phyloP scores from a whole-genome alignment of 2,329 filamentous ascomycete genomes.

The Xylaria arbuscula region DNA sequence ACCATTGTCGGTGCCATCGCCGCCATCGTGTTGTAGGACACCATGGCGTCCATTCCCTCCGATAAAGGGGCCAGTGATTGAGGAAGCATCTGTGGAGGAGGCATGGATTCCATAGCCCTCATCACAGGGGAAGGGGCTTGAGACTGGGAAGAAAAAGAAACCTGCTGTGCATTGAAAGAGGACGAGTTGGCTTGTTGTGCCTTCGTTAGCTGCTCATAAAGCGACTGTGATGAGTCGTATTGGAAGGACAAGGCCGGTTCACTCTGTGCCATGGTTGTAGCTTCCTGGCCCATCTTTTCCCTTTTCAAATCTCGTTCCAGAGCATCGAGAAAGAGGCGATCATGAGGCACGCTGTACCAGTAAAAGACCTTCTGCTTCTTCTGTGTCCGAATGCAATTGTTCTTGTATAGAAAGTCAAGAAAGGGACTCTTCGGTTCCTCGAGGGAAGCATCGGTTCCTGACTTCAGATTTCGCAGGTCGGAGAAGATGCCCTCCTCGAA shows the following conservation, averaged over 20 bases:
- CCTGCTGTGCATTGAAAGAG: slow-evolving; percentile 86
- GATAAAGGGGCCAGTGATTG: slow-evolving; percentile 67
- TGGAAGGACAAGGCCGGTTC: slow-evolving; percentile 98
- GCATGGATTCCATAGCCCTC: slow-evolving; percentile 93
- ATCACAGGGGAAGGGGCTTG: slow-evolving; percentile 90
- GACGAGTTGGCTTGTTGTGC: slow-evolving; percentile 98
- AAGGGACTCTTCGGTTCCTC: slow-evolving; percentile 99
- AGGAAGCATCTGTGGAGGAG: slow-evolving; percentile 83
- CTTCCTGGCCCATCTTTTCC: slow-evolving; percentile 99
- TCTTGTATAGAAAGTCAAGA: slow-evolving; percentile 99
- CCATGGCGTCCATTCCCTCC: slow-evolving; percentile 78
- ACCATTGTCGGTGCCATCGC: slow-evolving; percentile 76
- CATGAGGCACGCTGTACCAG: slow-evolving; percentile 99
- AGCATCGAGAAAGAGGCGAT: slow-evolving; percentile 96
- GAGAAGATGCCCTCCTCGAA: slow-evolving; percentile 99
- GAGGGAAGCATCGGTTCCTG: slow-evolving; percentile 95
- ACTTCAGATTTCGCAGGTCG: slow-evolving; percentile 96
- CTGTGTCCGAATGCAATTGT: slow-evolving; percentile 99
- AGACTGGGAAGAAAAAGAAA: slow-evolving; percentile 74
- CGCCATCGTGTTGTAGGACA: slow-evolving; percentile 74
- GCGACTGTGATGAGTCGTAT: slow-evolving; percentile 98
- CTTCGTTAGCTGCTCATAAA: slow-evolving; percentile 99
- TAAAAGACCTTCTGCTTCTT: slow-evolving; percentile 99
- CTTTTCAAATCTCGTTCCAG: slow-evolving; percentile 97
- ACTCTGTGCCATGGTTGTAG: slow-evolving; percentile 92